These are phyloP conservation scores for Backusella australiensis DNA, from an alignment of 192 early-diverging fungal genomes.

Conservation along the genomic window DNA sequence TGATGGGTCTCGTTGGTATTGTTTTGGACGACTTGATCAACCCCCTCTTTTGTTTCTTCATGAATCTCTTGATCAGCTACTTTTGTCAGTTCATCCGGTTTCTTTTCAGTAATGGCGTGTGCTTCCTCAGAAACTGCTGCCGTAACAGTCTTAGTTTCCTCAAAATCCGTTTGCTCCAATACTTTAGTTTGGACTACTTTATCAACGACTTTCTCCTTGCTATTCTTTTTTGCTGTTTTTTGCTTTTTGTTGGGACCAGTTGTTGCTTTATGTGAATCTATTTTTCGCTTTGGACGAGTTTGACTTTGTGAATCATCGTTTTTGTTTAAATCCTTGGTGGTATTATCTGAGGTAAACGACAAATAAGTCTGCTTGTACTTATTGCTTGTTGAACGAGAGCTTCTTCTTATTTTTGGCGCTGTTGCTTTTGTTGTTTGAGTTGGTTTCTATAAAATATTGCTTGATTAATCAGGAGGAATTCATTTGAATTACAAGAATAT, in stretches of 20 bases:
- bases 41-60: neutral
- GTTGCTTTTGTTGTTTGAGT: neutral
- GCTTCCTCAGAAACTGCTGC: neutral
- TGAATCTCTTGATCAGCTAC: neutral
- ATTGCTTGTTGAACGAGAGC: neutral
- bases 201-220: neutral
- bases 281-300: neutral
- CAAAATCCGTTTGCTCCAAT: neutral
- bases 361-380: neutral
- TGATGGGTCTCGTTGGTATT: neutral
- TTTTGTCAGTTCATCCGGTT: neutral
- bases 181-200: neutral
- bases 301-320: neutral
- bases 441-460: neutral
- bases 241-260: neutral
- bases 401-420: neutral
- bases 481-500: neutral
- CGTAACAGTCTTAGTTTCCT: neutral
- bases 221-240: neutral
- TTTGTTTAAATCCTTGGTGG: neutral
- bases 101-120: neutral
- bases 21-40: neutral
- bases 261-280: neutral
- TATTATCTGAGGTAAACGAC: neutral
- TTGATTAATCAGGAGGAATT: neutral